Evolutionary conservation across 805 yeast genomes (phyloP).

Genomic region (Kluyveromyces lactis): DNA sequence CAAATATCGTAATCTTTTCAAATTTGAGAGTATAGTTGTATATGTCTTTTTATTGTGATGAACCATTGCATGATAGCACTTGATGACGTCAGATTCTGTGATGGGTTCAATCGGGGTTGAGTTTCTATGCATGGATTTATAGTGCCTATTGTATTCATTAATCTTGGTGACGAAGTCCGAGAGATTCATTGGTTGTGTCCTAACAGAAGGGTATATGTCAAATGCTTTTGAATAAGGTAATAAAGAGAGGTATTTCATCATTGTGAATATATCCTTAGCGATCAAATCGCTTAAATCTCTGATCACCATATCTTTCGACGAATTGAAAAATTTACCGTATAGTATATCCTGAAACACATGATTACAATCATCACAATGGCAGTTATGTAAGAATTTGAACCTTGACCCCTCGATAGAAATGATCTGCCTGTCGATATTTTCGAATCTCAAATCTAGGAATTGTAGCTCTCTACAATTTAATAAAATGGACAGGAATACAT

Average conservation of each 20-base stretch:
- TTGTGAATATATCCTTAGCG: slow-evolving; percentile 31
- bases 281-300: slow-evolving; percentile 24
- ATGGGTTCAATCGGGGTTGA: slow-evolving; percentile 23
- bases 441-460: slow-evolving; percentile 33
- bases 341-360: slow-evolving; percentile 27
- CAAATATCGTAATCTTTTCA: slow-evolving; percentile 29
- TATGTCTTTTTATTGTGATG: slow-evolving; percentile 32
- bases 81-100: slow-evolving; percentile 26
- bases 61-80: slow-evolving; percentile 30
- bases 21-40: slow-evolving; percentile 27
- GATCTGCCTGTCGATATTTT: slow-evolving; percentile 28
- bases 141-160: slow-evolving; percentile 10
- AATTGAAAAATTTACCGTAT: slow-evolving; percentile 28
- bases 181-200: slow-evolving; percentile 34
- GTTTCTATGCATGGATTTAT: slow-evolving; percentile 8
- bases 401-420: slow-evolving; percentile 19
- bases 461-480: slow-evolving; percentile 28
- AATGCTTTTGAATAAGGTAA: slow-evolving; percentile 38
- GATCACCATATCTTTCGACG: slow-evolving; percentile 22
- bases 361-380: slow-evolving; percentile 24
- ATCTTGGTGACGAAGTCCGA: slow-evolving; percentile 22
- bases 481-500: slow-evolving; percentile 29
- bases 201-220: slow-evolving; percentile 35
- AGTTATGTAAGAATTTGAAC: slow-evolving; percentile 25
- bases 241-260: slow-evolving; percentile 29